These are phyloP conservation scores for Paraconiothyrium sp. DNA, from an alignment of 2,329 filamentous ascomycete species.

Conservation along the genomic window DNA sequence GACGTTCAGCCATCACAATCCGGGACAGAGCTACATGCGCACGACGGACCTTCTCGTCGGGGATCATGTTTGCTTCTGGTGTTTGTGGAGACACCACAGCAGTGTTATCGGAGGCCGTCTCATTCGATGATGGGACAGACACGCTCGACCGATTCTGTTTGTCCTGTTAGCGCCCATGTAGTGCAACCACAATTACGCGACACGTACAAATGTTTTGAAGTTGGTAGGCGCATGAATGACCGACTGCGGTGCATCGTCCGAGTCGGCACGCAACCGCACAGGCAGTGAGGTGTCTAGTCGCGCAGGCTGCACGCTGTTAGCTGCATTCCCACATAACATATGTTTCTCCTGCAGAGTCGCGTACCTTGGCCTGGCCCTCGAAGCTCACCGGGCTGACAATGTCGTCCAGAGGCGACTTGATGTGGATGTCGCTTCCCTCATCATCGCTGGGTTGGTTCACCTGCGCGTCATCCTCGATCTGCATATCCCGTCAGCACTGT, in stretches of 20 bases:
- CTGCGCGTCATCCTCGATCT: slow-evolving; percentile 80
- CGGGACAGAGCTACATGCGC: slow-evolving; percentile 33
- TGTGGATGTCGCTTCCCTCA: slow-evolving; percentile 51
- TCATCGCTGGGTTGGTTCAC: slow-evolving; percentile 59
- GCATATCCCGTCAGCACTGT: slow-evolving; percentile 35
- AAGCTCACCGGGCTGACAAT: slow-evolving; percentile 47
- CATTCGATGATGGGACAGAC: slow-evolving; percentile 40
- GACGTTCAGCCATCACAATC: slow-evolving; percentile 37
- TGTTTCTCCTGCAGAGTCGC: slow-evolving; percentile 13
- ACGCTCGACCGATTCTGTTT: slow-evolving; percentile 41
- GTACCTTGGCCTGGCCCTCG: slow-evolving; percentile 42
- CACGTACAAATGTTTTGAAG: slow-evolving; percentile 78
- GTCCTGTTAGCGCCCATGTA: slow-evolving; percentile 39
- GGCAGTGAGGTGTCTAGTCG: slow-evolving; percentile 59
- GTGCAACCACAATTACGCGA: slow-evolving; percentile 35
- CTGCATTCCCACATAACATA: not conserved
- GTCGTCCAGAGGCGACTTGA: slow-evolving; percentile 51
- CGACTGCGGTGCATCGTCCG: slow-evolving; percentile 82
- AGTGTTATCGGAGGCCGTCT: slow-evolving; percentile 47
- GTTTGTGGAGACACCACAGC: slow-evolving; percentile 50
- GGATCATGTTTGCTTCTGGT: slow-evolving; percentile 50
- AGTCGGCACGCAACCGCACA: slow-evolving; percentile 58
- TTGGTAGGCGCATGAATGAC: slow-evolving; percentile 91
- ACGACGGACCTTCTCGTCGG: slow-evolving; percentile 48
- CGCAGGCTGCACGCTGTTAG: slow-evolving; percentile 45